Percentiles rank a stretch among this genome's conserved stretches.
These are phyloP conservation scores for Pichia eremophila DNA, from an alignment of 805 yeast species.

Conservation along the genomic window DNA sequence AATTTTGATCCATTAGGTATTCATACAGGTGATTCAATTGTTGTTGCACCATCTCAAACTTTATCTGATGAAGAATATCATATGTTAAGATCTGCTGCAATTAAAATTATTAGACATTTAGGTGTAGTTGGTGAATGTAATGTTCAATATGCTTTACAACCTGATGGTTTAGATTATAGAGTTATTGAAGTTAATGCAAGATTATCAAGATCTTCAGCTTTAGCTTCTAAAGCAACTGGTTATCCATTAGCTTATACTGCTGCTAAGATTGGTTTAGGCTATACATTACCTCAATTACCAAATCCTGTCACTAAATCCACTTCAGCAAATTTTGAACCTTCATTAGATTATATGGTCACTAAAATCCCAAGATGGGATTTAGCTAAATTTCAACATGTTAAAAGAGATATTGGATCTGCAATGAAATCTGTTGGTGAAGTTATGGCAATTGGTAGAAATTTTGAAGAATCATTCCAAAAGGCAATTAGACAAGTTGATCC, in stretches of 20 bases:
- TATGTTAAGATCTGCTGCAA: constrained; percentile 96
- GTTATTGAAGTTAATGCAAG: constrained; percentile 98
- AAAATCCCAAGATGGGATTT: constrained; percentile 99
- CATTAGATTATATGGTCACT: constrained; percentile 91
- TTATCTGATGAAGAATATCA: constrained; percentile 94
- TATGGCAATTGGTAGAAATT: constrained; percentile 96
- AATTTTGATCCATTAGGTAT: constrained; percentile 97
- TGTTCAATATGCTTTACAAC: constrained; percentile 93
- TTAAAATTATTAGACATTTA: constrained; percentile 91
- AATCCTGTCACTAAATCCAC: constrained; percentile 96
- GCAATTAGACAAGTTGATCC: constrained; percentile 96
- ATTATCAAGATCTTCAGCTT: constrained; percentile 91
- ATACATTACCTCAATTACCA: constrained; percentile 89
- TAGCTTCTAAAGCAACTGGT: constrained; percentile 98
- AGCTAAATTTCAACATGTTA: constrained; percentile 89
- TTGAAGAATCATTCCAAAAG: constrained; percentile 96
- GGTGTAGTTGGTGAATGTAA: constrained; percentile 99
- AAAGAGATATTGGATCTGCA: constrained; percentile 86
- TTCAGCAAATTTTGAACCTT: constrained; percentile 94
- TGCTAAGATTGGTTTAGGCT: constrained; percentile 91
- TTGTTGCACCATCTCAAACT: constrained; percentile 97
- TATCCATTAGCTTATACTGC: constrained; percentile 98
- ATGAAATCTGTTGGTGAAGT: constrained; percentile 99
- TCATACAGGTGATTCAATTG: constrained; percentile 98
- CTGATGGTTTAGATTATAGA: constrained; percentile 91